Conservation (phyloP, 768 basidiomycete genomes). For the Lactarius hatsudake region DNA sequence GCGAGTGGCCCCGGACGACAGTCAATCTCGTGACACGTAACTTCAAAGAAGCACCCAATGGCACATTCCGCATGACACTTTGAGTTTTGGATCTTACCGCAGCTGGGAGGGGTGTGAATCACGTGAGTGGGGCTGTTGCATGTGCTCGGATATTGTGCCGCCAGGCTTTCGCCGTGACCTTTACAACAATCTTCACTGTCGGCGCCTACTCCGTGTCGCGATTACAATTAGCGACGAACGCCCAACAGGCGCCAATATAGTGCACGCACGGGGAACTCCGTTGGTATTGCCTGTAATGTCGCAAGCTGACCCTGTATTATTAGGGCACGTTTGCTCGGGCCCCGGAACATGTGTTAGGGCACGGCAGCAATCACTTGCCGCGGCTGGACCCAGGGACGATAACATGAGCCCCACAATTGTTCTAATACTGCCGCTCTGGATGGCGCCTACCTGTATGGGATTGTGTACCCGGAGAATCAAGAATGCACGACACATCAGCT, state of each 20-base stretch:
- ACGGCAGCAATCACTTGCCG: slow-evolving; percentile 2
- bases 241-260: not conserved
- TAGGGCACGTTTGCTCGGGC: not conserved
- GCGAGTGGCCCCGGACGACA: not conserved
- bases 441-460: not conserved
- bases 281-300: not conserved
- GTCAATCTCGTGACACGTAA: not conserved
- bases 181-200: not conserved
- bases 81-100: not conserved
- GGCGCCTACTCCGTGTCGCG: not conserved
- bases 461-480: not conserved
- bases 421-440: not conserved
- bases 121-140: not conserved
- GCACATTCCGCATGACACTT: not conserved
- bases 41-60: not conserved
- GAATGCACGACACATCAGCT: not conserved
- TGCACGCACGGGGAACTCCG: slow-evolving; percentile 1
- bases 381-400: not conserved
- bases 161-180: not conserved
- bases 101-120: not conserved
- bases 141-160: not conserved
- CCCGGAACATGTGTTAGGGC: not conserved
- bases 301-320: not conserved
- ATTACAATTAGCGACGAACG: not conserved
- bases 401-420: not conserved